Percentiles rank a stretch among this genome's conserved stretches.
These are phyloP conservation scores for Dictyostelium capitatum DNA, from an alignment of 78 protist genomes.

Conservation along the genomic window DNA sequence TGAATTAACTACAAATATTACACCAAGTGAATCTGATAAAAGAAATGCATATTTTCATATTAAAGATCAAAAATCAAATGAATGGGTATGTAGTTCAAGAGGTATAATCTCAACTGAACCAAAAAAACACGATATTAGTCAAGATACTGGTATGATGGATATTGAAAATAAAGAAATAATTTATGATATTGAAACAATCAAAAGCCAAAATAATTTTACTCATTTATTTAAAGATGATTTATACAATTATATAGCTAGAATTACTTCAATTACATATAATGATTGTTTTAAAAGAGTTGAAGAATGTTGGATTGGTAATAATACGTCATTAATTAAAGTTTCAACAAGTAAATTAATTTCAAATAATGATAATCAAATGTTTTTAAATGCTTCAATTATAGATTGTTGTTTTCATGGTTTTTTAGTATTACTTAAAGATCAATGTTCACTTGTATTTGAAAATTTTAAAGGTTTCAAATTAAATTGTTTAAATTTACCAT, in stretches of 20 bases:
- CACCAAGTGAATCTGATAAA: not conserved
- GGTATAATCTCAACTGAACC: not conserved
- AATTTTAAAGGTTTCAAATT: not conserved
- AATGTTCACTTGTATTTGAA: constrained; percentile 23
- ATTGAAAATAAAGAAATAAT: too few relatives aligned
- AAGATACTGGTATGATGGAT: too few relatives aligned
- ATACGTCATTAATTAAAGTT: not conserved
- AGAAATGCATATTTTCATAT: not conserved
- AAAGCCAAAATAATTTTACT: not conserved
- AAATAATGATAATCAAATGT: not conserved
- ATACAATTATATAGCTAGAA: not conserved
- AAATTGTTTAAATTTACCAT: not conserved
- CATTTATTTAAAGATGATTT: not conserved
- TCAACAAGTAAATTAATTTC: not conserved
- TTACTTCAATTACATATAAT: not conserved
- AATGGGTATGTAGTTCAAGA: not conserved
- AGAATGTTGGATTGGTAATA: not conserved
- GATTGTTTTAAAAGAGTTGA: constrained; percentile 6
- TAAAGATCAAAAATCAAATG: not conserved
- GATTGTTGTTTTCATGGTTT: constrained; percentile 43
- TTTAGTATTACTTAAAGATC: not conserved
- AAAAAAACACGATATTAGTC: too few relatives aligned
- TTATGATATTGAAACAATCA: not conserved
- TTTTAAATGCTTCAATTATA: constrained; percentile 17
- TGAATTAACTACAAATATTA: not conserved